A percentile compares a stretch with the other conserved stretches of the same genome.
Evolutionary conservation across 2,329 filamentous ascomycete genomes (phyloP).

Genomic region (Talaromyces sp.): DNA sequence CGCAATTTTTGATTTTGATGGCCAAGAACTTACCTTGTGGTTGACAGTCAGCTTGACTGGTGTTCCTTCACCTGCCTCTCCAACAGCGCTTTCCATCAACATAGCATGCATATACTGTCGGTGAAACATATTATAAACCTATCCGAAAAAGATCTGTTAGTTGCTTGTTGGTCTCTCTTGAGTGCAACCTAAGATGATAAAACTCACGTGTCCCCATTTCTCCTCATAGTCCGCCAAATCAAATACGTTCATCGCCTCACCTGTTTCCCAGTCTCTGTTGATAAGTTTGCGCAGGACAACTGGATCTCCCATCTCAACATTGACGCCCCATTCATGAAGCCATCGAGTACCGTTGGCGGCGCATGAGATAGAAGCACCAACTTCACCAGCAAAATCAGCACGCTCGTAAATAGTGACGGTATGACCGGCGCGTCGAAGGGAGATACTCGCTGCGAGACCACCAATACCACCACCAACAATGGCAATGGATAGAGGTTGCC

Average conservation of each 20-base stretch:
- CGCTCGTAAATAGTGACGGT: constrained; percentile 63
- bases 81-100: constrained; percentile 58
- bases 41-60: constrained; percentile 57
- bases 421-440: constrained; percentile 54
- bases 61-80: constrained; percentile 51
- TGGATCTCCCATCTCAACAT: constrained; percentile 62
- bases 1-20: not conserved
- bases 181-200: not conserved
- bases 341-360: constrained; percentile 68
- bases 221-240: constrained; percentile 63
- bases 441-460: constrained; percentile 51
- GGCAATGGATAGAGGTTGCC: constrained; percentile 47
- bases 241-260: constrained; percentile 63
- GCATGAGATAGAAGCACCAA: constrained; percentile 65
- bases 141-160: not conserved
- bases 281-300: constrained; percentile 65
- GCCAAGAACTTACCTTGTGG: constrained; percentile 40
- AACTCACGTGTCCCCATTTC: constrained; percentile 56
- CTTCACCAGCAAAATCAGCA: constrained; percentile 64
- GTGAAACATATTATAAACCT: constrained; percentile 66
- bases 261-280: constrained; percentile 67
- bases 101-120: constrained; percentile 66
- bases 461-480: constrained; percentile 55
- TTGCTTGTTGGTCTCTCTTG: not conserved
- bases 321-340: constrained; percentile 66